A percentile compares a stretch with the other conserved stretches of the same genome.
Evolutionary conservation across 1,284 basidiomycete species (phyloP).

Genomic region (Pascua sp.): DNA sequence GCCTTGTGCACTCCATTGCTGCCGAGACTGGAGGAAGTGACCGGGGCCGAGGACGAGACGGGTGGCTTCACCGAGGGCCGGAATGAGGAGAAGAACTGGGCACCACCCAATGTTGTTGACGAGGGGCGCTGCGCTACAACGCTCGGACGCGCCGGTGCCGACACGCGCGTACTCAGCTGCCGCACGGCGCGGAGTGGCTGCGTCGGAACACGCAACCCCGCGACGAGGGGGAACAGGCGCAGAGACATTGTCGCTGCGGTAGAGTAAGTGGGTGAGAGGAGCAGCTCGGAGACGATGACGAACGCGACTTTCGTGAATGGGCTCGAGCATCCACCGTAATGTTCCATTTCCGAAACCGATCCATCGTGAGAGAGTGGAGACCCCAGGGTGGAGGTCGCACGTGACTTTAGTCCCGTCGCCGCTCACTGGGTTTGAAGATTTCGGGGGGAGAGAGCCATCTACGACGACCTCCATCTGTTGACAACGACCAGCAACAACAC

Average conservation of each 20-base stretch:
- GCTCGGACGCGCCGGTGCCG: too few species aligned
- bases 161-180: too few species aligned
- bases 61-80: too few species aligned
- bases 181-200: background rate
- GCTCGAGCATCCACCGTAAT: too few species aligned
- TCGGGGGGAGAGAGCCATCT: background rate
- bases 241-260: conserved; percentile 9
- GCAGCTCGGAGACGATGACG: background rate
- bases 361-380: conserved; percentile 5
- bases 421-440: conserved; percentile 9
- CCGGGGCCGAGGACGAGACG: too few species aligned
- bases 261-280: background rate
- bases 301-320: background rate
- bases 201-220: background rate
- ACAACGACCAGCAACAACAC: background rate
- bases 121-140: too few species aligned
- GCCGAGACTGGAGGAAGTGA: too few species aligned
- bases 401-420: conserved; percentile 8
- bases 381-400: background rate
- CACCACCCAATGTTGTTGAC: too few species aligned
- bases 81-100: too few species aligned
- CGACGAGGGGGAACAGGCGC: conserved; percentile 11
- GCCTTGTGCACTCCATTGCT: too few species aligned
- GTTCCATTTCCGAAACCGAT: too few species aligned
- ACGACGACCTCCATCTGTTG: background rate